Evolutionary conservation across 495 filamentous ascomycete genomes (phyloP).

Genomic region (Annulohypoxylon nitens): DNA sequence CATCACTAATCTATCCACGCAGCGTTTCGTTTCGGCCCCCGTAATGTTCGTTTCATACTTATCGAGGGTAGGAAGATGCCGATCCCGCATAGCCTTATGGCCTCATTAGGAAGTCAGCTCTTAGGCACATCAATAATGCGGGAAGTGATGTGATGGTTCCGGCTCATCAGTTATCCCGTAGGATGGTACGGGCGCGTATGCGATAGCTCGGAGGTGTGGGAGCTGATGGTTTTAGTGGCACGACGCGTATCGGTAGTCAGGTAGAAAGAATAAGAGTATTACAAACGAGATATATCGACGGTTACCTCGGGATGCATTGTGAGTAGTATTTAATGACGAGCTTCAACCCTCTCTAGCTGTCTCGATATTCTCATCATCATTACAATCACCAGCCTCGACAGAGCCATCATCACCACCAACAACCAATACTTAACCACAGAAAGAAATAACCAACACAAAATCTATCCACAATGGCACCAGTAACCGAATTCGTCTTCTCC

Average conservation of each 20-base stretch:
- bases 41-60: background rate
- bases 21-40: background rate
- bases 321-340: slow-evolving; percentile 15
- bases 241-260: background rate
- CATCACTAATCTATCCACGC: background rate
- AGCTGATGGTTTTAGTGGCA: background rate
- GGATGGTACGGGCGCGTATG: background rate
- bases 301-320: background rate
- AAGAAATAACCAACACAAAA: background rate
- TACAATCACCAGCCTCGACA: background rate
- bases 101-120: slow-evolving; percentile 22
- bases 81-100: slow-evolving; percentile 25
- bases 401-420: background rate
- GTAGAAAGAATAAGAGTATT: background rate
- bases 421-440: background rate
- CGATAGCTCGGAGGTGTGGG: slow-evolving; percentile 18
- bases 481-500: slow-evolving; percentile 30
- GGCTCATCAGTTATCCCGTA: slow-evolving; percentile 23
- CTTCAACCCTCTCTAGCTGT: background rate
- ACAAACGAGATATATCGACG: background rate
- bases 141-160: background rate
- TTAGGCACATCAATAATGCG: background rate
- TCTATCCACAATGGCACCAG: slow-evolving; percentile 32
- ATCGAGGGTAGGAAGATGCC: slow-evolving; percentile 8
- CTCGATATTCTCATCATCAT: slow-evolving; percentile 6